Conservation (phyloP, 2,329 filamentous ascomycete genomes). For the Cladophialophora psammophila region DNA sequence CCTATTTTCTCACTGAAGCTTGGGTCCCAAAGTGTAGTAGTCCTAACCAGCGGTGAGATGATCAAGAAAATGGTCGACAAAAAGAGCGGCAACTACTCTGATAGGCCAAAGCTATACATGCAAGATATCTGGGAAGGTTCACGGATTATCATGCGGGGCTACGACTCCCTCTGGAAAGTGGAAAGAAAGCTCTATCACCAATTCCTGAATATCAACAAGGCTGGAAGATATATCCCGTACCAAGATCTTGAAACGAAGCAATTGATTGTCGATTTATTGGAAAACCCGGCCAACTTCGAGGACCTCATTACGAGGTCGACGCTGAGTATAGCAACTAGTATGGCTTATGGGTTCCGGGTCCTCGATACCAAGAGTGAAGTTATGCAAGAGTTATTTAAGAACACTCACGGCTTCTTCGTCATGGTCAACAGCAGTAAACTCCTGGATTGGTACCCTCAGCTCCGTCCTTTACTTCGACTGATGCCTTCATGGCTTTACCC, state of each 20-base stretch:
- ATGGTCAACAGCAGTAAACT: slow-evolving; percentile 14
- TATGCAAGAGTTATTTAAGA: slow-evolving; percentile 23
- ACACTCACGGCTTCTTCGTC: slow-evolving; percentile 10
- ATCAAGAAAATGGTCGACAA: slow-evolving; percentile 61
- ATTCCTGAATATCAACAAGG: slow-evolving; percentile 36
- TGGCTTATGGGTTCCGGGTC: slow-evolving; percentile 40
- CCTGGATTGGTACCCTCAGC: slow-evolving; percentile 18
- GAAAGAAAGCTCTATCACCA: slow-evolving; percentile 36
- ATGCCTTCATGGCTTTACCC: slow-evolving; percentile 20
- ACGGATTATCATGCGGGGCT: slow-evolving; percentile 21
- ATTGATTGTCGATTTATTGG: slow-evolving; percentile 42
- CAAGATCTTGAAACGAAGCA: slow-evolving; percentile 53
- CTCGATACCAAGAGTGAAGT: slow-evolving; percentile 21
- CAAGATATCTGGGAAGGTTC: slow-evolving; percentile 40
- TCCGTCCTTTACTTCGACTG: slow-evolving; percentile 19
- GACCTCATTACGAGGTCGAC: slow-evolving; percentile 50
- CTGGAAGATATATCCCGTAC: slow-evolving; percentile 31
- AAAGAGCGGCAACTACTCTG: slow-evolving; percentile 55
- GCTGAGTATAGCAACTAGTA: slow-evolving; percentile 2
- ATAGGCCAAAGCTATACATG: slow-evolving; percentile 55
- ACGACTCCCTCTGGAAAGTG: slow-evolving; percentile 30
- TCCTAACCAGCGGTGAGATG: slow-evolving; percentile 54
- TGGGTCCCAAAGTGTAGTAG: slow-evolving; percentile 56
- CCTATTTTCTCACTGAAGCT: slow-evolving; percentile 61
- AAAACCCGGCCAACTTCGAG: slow-evolving; percentile 39